A percentile compares a stretch with the other conserved stretches of the same genome.
These are phyloP conservation scores for Cercospora canescens DNA, from an alignment of 2,329 filamentous ascomycete genomes.

Conservation along the genomic window DNA sequence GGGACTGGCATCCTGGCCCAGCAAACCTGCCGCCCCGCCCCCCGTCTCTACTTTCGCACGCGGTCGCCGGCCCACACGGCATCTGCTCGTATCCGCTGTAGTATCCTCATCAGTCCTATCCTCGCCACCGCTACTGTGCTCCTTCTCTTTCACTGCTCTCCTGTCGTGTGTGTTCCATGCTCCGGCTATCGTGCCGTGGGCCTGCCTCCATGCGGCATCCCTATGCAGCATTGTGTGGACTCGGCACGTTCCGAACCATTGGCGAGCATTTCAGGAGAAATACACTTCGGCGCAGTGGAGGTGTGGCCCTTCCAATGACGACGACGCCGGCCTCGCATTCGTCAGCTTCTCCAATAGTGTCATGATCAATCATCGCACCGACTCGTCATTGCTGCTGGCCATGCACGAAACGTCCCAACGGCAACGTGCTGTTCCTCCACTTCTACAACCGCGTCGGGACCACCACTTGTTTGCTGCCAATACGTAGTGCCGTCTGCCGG, in stretches of 20 bases:
- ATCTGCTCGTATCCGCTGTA: neutral
- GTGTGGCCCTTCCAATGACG: neutral
- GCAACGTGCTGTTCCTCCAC: neutral
- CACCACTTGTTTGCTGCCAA: neutral
- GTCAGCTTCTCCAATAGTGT: neutral
- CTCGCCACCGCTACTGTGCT: neutral
- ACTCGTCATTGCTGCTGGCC: neutral
- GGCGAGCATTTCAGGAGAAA: neutral
- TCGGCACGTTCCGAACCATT: neutral
- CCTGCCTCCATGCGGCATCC: neutral
- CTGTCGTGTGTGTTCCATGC: neutral
- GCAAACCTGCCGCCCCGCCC: neutral
- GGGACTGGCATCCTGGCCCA: neutral
- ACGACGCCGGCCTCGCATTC: neutral
- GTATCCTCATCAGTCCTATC: neutral
- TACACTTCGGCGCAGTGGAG: neutral
- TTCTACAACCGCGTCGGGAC: neutral
- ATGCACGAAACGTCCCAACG: neutral
- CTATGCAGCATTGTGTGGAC: neutral
- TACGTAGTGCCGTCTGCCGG: neutral
- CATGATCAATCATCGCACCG: neutral
- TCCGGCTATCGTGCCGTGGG: neutral
- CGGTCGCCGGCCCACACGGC: neutral
- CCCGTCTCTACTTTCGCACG: neutral
- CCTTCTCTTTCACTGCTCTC: neutral